Conservation (phyloP, 257 asterid species). For the Leptodermis oblonga region DNA sequence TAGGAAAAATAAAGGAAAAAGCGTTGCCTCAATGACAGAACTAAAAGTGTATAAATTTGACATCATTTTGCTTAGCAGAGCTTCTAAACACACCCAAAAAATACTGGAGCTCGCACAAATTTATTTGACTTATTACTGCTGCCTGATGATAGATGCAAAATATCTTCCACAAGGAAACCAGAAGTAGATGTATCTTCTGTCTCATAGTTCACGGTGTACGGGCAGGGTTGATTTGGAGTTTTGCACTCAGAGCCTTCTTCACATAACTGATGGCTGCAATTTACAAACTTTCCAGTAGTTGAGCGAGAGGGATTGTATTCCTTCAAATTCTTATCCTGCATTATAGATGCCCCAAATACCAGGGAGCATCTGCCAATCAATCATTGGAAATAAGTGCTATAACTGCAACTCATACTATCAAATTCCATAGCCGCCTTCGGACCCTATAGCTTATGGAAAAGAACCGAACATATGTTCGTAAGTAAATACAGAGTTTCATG, state of each 20-base stretch:
- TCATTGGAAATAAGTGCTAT: slow-evolving; percentile 68
- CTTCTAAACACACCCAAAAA: slow-evolving; percentile 52
- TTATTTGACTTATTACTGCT: slow-evolving; percentile 32
- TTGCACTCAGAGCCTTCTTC: slow-evolving; percentile 51
- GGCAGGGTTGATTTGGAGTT: slow-evolving; percentile 55
- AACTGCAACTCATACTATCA: slow-evolving; percentile 35
- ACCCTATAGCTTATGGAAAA: background rate
- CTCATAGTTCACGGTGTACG: slow-evolving; percentile 55
- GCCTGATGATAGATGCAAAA: slow-evolving; percentile 65
- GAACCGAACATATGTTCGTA: background rate
- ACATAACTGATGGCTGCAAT: slow-evolving; percentile 72
- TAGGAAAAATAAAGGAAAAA: slow-evolving; percentile 24
- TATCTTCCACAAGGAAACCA: slow-evolving; percentile 75
- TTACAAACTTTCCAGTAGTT: slow-evolving; percentile 54
- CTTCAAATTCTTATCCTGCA: slow-evolving; percentile 81
- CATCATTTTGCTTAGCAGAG: background rate
- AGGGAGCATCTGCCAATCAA: slow-evolving; percentile 96
- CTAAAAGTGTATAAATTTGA: background rate
- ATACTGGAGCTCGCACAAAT: slow-evolving; percentile 57
- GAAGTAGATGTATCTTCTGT: slow-evolving; percentile 72
- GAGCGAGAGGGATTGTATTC: slow-evolving; percentile 76
- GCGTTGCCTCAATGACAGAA: background rate
- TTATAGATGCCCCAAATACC: slow-evolving; percentile 81
- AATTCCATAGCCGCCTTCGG: slow-evolving; percentile 1
- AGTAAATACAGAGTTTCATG: background rate